phyloP scores from a whole-genome alignment of 1,284 basidiomycete genomes.

The Wallemia hederae region DNA sequence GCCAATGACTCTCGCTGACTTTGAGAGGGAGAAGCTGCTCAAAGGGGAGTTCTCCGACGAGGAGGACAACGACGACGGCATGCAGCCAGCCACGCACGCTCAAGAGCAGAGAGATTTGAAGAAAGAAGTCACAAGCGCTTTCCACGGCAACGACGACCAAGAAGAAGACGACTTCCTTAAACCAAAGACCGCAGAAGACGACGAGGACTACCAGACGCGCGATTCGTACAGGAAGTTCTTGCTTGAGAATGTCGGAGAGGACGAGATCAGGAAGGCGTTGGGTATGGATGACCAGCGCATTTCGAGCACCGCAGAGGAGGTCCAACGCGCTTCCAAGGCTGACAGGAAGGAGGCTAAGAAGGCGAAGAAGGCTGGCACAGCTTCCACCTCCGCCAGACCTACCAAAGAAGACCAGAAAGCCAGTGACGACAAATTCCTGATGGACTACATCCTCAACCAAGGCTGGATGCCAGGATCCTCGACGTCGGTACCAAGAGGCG shows the following conservation, averaged over 20 bases:
- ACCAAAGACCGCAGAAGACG: slow-evolving; percentile 40
- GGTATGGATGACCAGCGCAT: slow-evolving; percentile 12
- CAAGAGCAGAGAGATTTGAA: slow-evolving; percentile 50
- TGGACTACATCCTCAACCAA: slow-evolving; percentile 77
- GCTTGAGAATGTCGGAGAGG: slow-evolving; percentile 45
- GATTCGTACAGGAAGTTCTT: slow-evolving; percentile 54
- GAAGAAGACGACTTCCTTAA: slow-evolving; percentile 29
- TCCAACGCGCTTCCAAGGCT: neutral
- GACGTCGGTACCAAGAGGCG: slow-evolving; percentile 1
- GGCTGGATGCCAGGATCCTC: slow-evolving; percentile 37
- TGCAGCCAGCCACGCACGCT: slow-evolving; percentile 31
- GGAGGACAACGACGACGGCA: slow-evolving; percentile 17
- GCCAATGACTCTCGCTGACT: slow-evolving; percentile 11
- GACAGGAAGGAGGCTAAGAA: slow-evolving; percentile 8
- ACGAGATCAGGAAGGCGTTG: slow-evolving; percentile 29
- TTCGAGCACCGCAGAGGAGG: slow-evolving; percentile 4
- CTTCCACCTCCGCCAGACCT: neutral
- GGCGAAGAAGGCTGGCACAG: slow-evolving; percentile 14
- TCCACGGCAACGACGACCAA: slow-evolving; percentile 21
- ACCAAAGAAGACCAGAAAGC: slow-evolving; percentile 19
- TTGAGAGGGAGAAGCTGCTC: slow-evolving; percentile 8
- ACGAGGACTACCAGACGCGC: slow-evolving; percentile 40
- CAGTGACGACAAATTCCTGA: slow-evolving; percentile 53
- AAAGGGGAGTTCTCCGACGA: slow-evolving; percentile 20
- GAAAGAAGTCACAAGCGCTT: slow-evolving; percentile 55